phyloP scores from a whole-genome alignment of 1,284 basidiomycete species.

The Ganoderma resinaceum region DNA sequence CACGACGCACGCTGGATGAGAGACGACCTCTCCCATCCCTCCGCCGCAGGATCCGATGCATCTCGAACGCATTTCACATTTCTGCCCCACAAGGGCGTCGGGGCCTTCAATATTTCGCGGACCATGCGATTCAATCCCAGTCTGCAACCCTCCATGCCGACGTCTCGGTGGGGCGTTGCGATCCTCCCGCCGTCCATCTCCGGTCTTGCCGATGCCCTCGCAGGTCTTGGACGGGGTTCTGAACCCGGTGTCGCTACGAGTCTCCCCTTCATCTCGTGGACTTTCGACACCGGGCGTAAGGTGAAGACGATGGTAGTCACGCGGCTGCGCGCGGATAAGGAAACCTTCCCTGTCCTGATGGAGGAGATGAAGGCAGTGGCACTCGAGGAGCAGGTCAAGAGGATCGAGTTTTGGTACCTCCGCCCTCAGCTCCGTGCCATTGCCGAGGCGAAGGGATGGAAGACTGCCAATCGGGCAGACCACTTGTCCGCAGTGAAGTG shows the following conservation, averaged over 20 bases:
- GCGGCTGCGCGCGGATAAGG: slow-evolving; percentile 48
- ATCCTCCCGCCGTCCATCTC: slow-evolving; percentile 17
- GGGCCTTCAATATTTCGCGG: slow-evolving; percentile 46
- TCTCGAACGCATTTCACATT: slow-evolving; percentile 45
- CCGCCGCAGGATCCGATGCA: slow-evolving; percentile 14
- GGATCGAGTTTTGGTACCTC: slow-evolving; percentile 65
- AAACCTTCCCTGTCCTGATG: slow-evolving; percentile 50
- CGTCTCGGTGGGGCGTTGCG: slow-evolving; percentile 51
- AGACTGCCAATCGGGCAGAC: slow-evolving; percentile 48
- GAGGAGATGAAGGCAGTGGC: slow-evolving; percentile 48
- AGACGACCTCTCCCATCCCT: slow-evolving; percentile 27
- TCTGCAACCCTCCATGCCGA: slow-evolving; percentile 25
- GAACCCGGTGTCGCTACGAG: not conserved
- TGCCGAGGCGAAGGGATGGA: slow-evolving; percentile 47
- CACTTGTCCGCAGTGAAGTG: slow-evolving; percentile 64
- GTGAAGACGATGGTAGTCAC: slow-evolving; percentile 56
- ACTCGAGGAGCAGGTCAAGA: slow-evolving; percentile 45
- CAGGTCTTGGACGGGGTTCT: not conserved
- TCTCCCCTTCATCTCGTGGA: slow-evolving; percentile 31
- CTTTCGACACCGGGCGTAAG: slow-evolving; percentile 30
- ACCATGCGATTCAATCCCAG: slow-evolving; percentile 29
- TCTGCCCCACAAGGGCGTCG: slow-evolving; percentile 54
- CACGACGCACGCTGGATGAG: slow-evolving; percentile 32
- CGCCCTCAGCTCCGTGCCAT: slow-evolving; percentile 42
- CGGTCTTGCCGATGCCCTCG: slow-evolving; percentile 14